Base-by-base conservation (phyloP, 805 yeast species). In the Scheffersomyces stipitis region DNA sequence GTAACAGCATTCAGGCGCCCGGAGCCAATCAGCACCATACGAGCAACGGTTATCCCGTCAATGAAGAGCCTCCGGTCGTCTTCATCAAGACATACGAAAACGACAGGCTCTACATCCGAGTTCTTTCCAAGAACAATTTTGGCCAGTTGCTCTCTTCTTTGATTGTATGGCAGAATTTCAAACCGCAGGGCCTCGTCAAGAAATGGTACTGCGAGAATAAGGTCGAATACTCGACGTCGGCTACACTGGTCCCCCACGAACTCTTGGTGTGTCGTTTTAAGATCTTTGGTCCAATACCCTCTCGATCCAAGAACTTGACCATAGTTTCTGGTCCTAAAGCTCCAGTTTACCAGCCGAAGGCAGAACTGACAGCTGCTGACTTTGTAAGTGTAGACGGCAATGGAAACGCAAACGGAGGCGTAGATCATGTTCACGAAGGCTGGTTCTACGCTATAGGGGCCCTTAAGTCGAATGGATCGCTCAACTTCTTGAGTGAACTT, bases 381-480 rank as follows among this genome's bases (percentile, higher is more conserved):
- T 14, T 30, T 38, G n/a, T n/a, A n/a, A n/a, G n/a, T 5, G 18
- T 26, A 6, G 28, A 26, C 9, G 14, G 14, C 14, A n/a, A n/a
- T 15, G 31, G 15, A 13, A 13, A 5, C 31, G n/a, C 16, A 16
- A 28, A 13, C 12, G 18, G 14, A 8, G 34, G n/a, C n/a, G n/a
- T n/a, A n/a, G n/a, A 44, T 29, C 34, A 42, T 30, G 30, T 55
- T 16, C 52, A 62, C 15, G 86, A 79, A 50, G 80, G 80, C 4
- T 85, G 91, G 91, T 83, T 83, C 51, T 72, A 69, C 35, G 78
- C 85, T 1, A 81, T 80, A 82, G 89, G 86, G 0, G 82, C 79
- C 13, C 52, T 85, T 28, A 78, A 76, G 51, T 74, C 83, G 1
- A 71, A 80, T 49, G 93, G 93, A 3, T 52, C 64, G 4, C 60